These are phyloP conservation scores for Brassica nigra DNA, from an alignment of 345 rosid genomes.

Conservation along the genomic window DNA sequence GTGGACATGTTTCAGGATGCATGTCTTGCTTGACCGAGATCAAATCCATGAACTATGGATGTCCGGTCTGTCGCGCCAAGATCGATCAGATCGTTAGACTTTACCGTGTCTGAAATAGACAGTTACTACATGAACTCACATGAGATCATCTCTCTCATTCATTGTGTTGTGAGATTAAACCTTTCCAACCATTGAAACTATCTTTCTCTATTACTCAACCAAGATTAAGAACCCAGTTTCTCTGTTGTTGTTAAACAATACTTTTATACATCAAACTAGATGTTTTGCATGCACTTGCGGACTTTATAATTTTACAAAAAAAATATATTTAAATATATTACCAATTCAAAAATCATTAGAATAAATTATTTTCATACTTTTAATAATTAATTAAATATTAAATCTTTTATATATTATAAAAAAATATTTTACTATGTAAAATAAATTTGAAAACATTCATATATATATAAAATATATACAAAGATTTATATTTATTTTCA, in stretches of 20 bases:
- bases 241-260: neutral
- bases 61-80: slow-evolving; percentile 95
- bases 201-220: slow-evolving; percentile 12
- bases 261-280: no score
- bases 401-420: no score
- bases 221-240: neutral
- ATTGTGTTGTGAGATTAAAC: slow-evolving; percentile 18
- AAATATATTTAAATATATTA: no score
- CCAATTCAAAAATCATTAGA: no score
- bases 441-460: no score
- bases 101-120: slow-evolving; percentile 61
- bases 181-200: slow-evolving; percentile 22
- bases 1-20: slow-evolving; percentile 96
- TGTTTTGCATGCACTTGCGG: no score
- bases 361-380: no score
- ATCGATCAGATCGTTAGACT: slow-evolving; percentile 75
- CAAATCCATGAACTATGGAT: slow-evolving; percentile 81
- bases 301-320: no score
- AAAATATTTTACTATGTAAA: no score
- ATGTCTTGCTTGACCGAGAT: slow-evolving; percentile 88
- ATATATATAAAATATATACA: no score
- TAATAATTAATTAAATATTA: no score
- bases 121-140: slow-evolving; percentile 16
- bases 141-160: slow-evolving; percentile 3
- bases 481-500: no score